Base-by-base conservation (phyloP, 305 asterid species). In the Fraxinus angustifolia region DNA sequence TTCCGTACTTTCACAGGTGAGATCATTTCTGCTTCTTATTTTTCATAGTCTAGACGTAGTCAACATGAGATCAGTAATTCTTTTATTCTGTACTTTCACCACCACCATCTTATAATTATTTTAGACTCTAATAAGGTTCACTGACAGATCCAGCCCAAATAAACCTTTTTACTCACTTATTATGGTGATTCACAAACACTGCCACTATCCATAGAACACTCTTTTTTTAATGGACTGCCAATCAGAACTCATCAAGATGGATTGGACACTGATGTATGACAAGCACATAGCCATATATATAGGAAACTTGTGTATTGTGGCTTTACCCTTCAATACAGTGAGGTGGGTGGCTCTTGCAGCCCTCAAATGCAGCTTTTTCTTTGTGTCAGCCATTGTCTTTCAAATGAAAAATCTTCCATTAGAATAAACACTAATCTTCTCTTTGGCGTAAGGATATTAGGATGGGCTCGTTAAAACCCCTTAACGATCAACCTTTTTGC, bases 1-100 rank as follows among this genome's bases (percentile, higher is more conserved):
- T 79, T 86, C 93, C 73, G 72, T 80, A 76, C 85, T 90, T 62
- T 83, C 90, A 77, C 83, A 79, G 94, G 98, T 94, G 79, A 87
- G 88, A 62, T 77, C 78, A 58, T 70, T 84, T 74, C 81, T 77
- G 75, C 65, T 23, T 75, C 65, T 33, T 36, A 36, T 67, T 73
- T 73, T 73, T 73, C 53, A 14, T 31, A 67, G 26, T 73, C 77
- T 34, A 72, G 11, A 33, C 26, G 34, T 45, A 14, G 7, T 76
- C 38, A 16, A 58, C 26, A 6, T 36, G 83, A 65, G 16, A 26
- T 28, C 3, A 6, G 1, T 23, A 65, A 65, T 65, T 65, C 34
- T 26, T 58, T 58, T 58, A 12, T 2, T 0, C 14, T 19, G 72
- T 65, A 23, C 2, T 21, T 33, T 65, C 72, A 26, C 34, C 71